Evolutionary conservation across 352 stramenopile genomes (phyloP).

Genomic region (Phytopythium aichiense): DNA sequence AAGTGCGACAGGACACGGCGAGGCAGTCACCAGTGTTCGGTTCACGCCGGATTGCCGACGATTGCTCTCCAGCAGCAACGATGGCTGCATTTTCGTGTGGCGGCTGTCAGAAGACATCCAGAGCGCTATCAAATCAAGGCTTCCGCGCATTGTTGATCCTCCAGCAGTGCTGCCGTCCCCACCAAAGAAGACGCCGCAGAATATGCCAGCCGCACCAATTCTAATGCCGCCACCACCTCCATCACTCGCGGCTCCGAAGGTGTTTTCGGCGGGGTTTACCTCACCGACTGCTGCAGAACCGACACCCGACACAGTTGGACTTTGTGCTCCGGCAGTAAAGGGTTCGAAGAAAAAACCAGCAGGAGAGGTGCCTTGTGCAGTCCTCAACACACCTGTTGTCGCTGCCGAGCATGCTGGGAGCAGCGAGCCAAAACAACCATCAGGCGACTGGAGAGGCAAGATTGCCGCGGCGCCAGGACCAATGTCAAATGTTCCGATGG

Average conservation of each 20-base stretch:
- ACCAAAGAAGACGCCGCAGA: slow-evolving; percentile 7
- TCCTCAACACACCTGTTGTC: neutral
- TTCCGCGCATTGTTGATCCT: slow-evolving; percentile 36
- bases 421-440: slow-evolving; percentile 3
- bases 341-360: neutral
- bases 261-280: neutral
- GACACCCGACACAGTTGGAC: neutral
- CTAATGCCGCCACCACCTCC: slow-evolving; percentile 23
- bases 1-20: slow-evolving; percentile 76
- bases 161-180: slow-evolving; percentile 24
- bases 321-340: neutral
- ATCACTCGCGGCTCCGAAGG: slow-evolving; percentile 8
- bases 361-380: neutral
- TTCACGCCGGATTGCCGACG: slow-evolving; percentile 86
- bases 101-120: slow-evolving; percentile 75
- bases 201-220: slow-evolving; percentile 4
- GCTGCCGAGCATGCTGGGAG: neutral
- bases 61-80: slow-evolving; percentile 76
- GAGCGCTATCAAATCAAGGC: slow-evolving; percentile 46
- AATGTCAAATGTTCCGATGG: slow-evolving; percentile 50
- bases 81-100: slow-evolving; percentile 90
- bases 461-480: slow-evolving; percentile 37
- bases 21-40: slow-evolving; percentile 74
- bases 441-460: slow-evolving; percentile 40
- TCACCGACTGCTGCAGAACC: neutral